Evolutionary conservation across 2,329 filamentous ascomycete species (phyloP), one percentile per base, ranked within the genome.

Genomic region (Talaromyces sp.): DNA sequence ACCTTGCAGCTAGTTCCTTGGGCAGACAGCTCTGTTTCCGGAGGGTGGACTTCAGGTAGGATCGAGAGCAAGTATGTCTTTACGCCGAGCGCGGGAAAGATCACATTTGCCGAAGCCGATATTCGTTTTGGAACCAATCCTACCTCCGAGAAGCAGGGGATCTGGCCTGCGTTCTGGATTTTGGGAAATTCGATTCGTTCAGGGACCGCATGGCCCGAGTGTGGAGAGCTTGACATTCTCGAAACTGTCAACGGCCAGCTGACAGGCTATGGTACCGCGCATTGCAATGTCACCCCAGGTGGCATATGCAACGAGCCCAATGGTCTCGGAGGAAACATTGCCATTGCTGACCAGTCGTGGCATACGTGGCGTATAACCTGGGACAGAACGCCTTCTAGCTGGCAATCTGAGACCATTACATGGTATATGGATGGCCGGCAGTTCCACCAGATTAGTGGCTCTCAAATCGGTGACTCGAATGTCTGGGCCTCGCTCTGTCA

Each of bases 341-440:
- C 26, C 21, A 57, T 61, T 27, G 54, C 59, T 12, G 59, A 61
- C 21, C 59, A 61, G 38, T 61, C 59, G 19, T 61, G 59, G 59
- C 59, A 61, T 41, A 61, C 59, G 31, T 61, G 59, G 59, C 59
- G 59, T 27, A 61, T 61, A 12, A 29, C 29, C 54, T 61, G 59
- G 59, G 55, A 61, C 35, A 54, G 59, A 3, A 61, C 59, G 0
- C 35, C 59, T 14, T 61, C 54, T 10, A 35, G 12, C 29, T 61
- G 59, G 59, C 24, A 61, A 27, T 54, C 54, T 27, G 59, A 61
- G 29, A 61, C 54, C 3, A 61, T 61, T 57, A 61, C 54, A 14
- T 61, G 59, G 59, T 61, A 57, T 31, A 61, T 61, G 59, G 59
- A 61, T 27, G 59, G 59, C n/a, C 11, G 24, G n/a, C 54, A 57